Evolutionary conservation across 495 filamentous ascomycete species (phyloP).

Genomic region (Podospora didyma): DNA sequence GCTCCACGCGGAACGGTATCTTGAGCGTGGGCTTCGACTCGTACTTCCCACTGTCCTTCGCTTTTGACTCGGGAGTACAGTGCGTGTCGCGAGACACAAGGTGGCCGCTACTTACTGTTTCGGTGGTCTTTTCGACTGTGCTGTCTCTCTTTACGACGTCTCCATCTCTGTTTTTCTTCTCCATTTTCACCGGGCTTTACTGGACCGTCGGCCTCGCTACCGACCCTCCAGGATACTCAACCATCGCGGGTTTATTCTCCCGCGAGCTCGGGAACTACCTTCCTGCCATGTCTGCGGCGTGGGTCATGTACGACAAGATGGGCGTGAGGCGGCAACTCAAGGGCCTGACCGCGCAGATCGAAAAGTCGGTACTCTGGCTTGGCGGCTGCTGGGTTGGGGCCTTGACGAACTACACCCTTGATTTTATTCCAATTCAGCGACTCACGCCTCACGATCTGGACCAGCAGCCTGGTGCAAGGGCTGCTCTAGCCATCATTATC

Average conservation of each 20-base stretch:
- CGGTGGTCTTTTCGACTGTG: conserved; percentile 59
- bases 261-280: conserved; percentile 67
- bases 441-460: conserved; percentile 72
- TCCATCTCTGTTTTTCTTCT: conserved; percentile 65
- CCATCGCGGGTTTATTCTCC: conserved; percentile 55
- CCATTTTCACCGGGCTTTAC: conserved; percentile 68
- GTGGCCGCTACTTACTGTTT: conserved; percentile 73
- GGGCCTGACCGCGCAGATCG: conserved; percentile 60
- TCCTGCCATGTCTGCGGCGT: conserved; percentile 70
- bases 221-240: conserved; percentile 61
- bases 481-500: conserved; percentile 65
- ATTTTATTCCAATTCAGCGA: conserved; percentile 76
- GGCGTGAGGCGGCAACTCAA: conserved; percentile 44
- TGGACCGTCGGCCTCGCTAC: conserved; percentile 75
- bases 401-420: conserved; percentile 80
- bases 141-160: conserved; percentile 68
- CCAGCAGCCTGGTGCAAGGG: conserved; percentile 71
- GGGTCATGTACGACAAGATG: conserved; percentile 72
- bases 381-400: conserved; percentile 74
- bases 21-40: conserved; percentile 66
- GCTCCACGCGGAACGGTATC: conserved; percentile 61
- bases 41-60: conserved; percentile 74
- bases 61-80: conserved; percentile 48
- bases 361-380: conserved; percentile 72
- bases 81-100: conserved; percentile 62